Evolutionary conservation across 345 rosid genomes (phyloP).

Genomic region (Passiflora organensis): DNA sequence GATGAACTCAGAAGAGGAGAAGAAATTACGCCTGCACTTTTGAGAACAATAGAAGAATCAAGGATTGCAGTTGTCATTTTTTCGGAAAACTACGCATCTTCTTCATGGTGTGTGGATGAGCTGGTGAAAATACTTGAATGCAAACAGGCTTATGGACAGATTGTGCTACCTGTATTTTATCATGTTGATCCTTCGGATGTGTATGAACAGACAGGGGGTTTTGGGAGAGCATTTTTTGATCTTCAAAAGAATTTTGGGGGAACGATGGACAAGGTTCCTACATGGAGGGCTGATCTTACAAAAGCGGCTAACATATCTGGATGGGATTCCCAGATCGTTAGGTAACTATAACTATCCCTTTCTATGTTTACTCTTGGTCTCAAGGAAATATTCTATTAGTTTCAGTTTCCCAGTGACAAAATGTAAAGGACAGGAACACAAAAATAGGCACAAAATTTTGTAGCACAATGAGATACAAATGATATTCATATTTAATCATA

Average conservation of each 20-base stretch:
- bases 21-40: not conserved
- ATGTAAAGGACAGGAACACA: too few relatives aligned
- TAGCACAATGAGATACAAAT: too few relatives aligned
- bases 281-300: not conserved
- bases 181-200: too few relatives aligned
- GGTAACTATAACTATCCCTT: not conserved
- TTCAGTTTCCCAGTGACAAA: too few relatives aligned
- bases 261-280: not conserved
- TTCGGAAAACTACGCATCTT: not conserved
- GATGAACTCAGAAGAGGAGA: not conserved
- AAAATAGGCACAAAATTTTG: too few relatives aligned
- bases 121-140: not conserved
- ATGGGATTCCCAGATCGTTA: not conserved
- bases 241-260: not conserved
- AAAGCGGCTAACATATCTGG: too few relatives aligned
- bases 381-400: too few relatives aligned
- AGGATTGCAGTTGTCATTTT: not conserved
- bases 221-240: not conserved
- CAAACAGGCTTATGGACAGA: not conserved
- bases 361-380: too few relatives aligned
- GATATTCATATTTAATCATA: too few relatives aligned
- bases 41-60: slow-evolving; percentile 1
- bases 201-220: not conserved
- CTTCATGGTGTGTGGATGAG: slow-evolving; percentile 1
- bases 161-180: not conserved